Percentiles rank a stretch among this genome's conserved stretches.
Evolutionary conservation across 805 yeast species (phyloP).

Genomic region (Sungouiella thailandica): DNA sequence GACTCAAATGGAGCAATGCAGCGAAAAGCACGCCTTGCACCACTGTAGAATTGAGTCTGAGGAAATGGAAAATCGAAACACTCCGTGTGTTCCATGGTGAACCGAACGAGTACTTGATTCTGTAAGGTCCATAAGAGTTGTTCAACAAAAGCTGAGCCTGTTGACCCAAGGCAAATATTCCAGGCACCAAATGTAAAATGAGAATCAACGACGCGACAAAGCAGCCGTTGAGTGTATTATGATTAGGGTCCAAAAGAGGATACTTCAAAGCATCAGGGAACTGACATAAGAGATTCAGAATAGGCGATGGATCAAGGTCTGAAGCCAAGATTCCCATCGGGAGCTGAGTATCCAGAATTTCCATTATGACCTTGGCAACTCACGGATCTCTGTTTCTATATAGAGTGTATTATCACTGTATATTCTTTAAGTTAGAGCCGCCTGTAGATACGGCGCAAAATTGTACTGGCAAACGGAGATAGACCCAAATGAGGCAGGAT

Average conservation of each 20-base stretch:
- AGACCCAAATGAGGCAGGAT: not conserved
- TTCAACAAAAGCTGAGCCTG: constrained; percentile 9
- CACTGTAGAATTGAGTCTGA: constrained; percentile 12
- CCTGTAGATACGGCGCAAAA: not conserved
- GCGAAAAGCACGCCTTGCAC: constrained; percentile 12
- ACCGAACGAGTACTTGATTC: constrained; percentile 22
- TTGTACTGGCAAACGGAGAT: not conserved
- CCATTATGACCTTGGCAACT: too few species aligned
- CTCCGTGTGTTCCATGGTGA: constrained; percentile 13
- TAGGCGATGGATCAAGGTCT: too few species aligned
- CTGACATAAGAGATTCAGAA: constrained; percentile 2
- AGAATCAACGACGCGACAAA: constrained; percentile 16
- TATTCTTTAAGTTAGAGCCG: too few species aligned
- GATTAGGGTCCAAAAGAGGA: constrained; percentile 21
- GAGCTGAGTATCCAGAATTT: too few species aligned
- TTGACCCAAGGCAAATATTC: constrained; percentile 13
- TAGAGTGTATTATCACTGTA: too few species aligned
- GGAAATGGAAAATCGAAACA: constrained; percentile 11
- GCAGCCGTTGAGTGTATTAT: constrained; percentile 27
- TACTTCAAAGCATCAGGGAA: constrained; percentile 8
- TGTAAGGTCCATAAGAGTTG: constrained; percentile 18
- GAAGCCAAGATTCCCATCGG: too few species aligned
- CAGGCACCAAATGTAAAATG: constrained; percentile 10
- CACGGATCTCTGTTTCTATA: too few species aligned
- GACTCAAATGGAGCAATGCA: constrained; percentile 8